Conservation (phyloP, 2,329 filamentous ascomycete genomes). For the Penicillium brasilianum region DNA sequence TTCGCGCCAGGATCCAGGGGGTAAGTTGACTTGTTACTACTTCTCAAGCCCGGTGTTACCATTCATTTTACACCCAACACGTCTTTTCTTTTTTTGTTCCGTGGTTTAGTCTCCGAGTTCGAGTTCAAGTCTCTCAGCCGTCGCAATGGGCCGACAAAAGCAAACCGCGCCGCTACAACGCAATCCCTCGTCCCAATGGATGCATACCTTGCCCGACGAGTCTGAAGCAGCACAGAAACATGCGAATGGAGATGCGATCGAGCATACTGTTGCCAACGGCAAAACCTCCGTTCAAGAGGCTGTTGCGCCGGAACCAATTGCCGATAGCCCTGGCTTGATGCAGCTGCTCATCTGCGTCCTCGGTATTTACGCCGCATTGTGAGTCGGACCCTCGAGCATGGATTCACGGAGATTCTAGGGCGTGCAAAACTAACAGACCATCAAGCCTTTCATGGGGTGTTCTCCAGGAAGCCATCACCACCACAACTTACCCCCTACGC, state of each 20-base stretch:
- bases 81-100: not conserved
- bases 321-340: slow-evolving; percentile 62
- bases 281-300: slow-evolving; percentile 25
- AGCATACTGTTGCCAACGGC: slow-evolving; percentile 25
- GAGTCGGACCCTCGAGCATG: slow-evolving; percentile 33
- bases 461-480: slow-evolving; percentile 96
- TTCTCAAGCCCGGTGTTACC: not conserved
- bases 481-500: slow-evolving; percentile 75
- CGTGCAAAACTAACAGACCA: slow-evolving; percentile 9
- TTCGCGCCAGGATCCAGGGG: slow-evolving; percentile 4
- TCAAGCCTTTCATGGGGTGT: slow-evolving; percentile 88
- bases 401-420: not conserved
- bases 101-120: not conserved
- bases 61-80: not conserved
- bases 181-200: slow-evolving; percentile 69
- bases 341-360: slow-evolving; percentile 86
- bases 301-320: slow-evolving; percentile 36
- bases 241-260: slow-evolving; percentile 39
- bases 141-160: slow-evolving; percentile 72
- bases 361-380: slow-evolving; percentile 98
- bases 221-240: slow-evolving; percentile 35
- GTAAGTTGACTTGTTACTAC: not conserved
- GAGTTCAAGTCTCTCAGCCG: not conserved
- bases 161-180: slow-evolving; percentile 69
- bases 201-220: slow-evolving; percentile 46